phyloP scores from a whole-genome alignment of 805 yeast genomes.

The Cyberlindnera misumaiensis region DNA sequence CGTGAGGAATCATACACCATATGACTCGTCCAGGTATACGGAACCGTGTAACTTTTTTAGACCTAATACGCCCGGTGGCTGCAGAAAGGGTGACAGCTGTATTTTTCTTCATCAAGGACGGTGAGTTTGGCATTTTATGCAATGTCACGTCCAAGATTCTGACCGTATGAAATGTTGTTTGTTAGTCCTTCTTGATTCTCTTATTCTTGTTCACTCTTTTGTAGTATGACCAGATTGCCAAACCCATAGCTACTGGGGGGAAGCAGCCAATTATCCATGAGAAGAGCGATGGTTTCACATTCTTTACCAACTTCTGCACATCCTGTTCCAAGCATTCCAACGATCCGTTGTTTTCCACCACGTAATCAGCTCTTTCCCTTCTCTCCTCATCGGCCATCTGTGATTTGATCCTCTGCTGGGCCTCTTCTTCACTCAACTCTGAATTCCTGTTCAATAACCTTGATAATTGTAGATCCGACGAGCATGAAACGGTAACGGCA shows the following conservation, averaged over 20 bases:
- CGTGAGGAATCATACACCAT: not conserved
- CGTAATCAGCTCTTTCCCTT: constrained; percentile 51
- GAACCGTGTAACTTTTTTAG: not conserved
- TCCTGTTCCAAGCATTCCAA: constrained; percentile 36
- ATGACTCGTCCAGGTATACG: not conserved
- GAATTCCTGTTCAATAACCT: constrained; percentile 65
- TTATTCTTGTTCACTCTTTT: no score
- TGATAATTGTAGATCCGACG: constrained; percentile 47
- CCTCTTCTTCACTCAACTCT: constrained; percentile 58
- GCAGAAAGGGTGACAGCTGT: constrained; percentile 1
- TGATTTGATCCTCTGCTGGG: constrained; percentile 59
- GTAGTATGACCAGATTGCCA: no score
- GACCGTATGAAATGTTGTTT: no score
- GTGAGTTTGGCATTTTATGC: no score
- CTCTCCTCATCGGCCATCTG: constrained; percentile 68
- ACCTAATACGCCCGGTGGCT: not conserved
- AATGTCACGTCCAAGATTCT: no score
- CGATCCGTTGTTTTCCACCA: constrained; percentile 55
- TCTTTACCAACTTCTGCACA: constrained; percentile 33
- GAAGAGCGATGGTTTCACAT: constrained; percentile 31
- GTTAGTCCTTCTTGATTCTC: no score
- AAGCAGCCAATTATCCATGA: constrained; percentile 28
- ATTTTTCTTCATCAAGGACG: not conserved
- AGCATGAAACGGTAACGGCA: constrained; percentile 62
- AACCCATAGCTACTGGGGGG: constrained; percentile 19